phyloP scores from a whole-genome alignment of 805 yeast species.

The Starmerella potacharoeniae region DNA sequence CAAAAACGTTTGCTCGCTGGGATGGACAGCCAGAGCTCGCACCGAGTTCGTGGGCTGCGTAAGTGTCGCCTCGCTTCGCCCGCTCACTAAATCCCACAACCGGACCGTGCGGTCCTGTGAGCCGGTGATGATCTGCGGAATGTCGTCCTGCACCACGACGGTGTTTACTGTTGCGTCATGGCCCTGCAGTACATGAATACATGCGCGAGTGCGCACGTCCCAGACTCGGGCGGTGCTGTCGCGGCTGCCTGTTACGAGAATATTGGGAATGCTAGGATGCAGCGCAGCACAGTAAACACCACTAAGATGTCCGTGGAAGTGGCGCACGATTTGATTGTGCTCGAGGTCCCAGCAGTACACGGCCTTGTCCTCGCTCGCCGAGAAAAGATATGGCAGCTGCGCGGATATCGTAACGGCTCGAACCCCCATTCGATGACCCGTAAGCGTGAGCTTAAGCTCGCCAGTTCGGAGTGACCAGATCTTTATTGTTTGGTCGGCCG shows the following conservation, averaged over 20 bases:
- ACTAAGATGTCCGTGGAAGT: conserved; percentile 88
- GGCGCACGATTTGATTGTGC: conserved; percentile 64
- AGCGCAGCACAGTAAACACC: conserved; percentile 74
- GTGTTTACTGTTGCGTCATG: conserved; percentile 67
- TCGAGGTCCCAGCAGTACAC: conserved; percentile 96
- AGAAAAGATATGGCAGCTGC: conserved; percentile 76
- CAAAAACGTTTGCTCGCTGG: conserved; percentile 59
- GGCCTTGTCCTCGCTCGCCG: conserved; percentile 86
- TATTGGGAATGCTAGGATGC: conserved; percentile 70
- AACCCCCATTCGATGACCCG: conserved; percentile 88
- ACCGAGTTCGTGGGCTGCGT: conserved; percentile 82
- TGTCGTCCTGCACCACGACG: conserved; percentile 54
- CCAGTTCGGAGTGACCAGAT: conserved; percentile 81
- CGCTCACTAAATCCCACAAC: conserved; percentile 84
- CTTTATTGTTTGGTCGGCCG: conserved; percentile 77
- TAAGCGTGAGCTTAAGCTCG: conserved; percentile 56
- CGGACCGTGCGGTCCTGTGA: conserved; percentile 77
- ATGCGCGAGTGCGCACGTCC: conserved; percentile 76
- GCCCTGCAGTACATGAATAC: conserved; percentile 69
- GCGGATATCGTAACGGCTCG: conserved; percentile 62
- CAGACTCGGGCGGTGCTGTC: conserved; percentile 81
- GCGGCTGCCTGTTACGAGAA: conserved; percentile 77
- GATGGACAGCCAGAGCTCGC: conserved; percentile 59
- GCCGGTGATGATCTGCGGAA: conserved; percentile 76
- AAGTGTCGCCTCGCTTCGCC: conserved; percentile 54